Base-by-base conservation (phyloP, 768 basidiomycete genomes). In the Suillus luteus region DNA sequence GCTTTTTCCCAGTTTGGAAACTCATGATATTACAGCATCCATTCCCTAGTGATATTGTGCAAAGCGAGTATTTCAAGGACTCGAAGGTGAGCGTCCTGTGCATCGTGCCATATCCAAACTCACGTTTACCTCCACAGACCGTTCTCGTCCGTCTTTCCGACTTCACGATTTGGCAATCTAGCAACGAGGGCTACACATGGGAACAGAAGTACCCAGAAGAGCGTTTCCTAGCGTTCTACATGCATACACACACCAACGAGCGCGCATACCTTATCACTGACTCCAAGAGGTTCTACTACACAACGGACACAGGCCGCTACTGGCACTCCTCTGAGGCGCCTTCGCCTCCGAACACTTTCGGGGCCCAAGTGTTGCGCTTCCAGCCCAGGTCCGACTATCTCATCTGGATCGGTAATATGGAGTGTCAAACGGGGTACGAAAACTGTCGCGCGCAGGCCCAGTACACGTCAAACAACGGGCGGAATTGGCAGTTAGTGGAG, bases 171-270 rank as follows among this genome's bases (percentile, higher is more conserved):
- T 99, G 94, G 94, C 95, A 98, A 78, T 97, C 95, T 1, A 87
- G 86, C 69, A 98, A 95, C 72, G 96, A 99, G 76, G 97, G 96
- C 1, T 95, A 93, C 76, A 88, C 88, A 0, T 99, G 96, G 96
- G 82, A 82, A 49, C 88, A 86, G 64, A 81, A 89, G 15, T 78
- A 74, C 71, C 82, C 85, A 0, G 80, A 79, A 1, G 81, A 89
- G 64, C 84, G 81, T 17, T 91, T 98, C 80, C 77, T 97, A 41
- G 87, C 84, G 0, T 91, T 98, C 76, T 91, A 91, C 69, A 92
- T 96, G 79, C 96, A 99, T 80, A 78, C 83, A 38, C 91, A 90
- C 78, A 76, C 85, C 22, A 67, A 82, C 55, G 93, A 93, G 65
- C 91, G 96, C 12, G 96, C 95, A 3, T 99, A 92, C 77, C 87